Percentiles rank a stretch among this genome's conserved stretches.
phyloP scores from a whole-genome alignment of 2,329 filamentous ascomycete genomes.

The Sporothrix curviconia region DNA sequence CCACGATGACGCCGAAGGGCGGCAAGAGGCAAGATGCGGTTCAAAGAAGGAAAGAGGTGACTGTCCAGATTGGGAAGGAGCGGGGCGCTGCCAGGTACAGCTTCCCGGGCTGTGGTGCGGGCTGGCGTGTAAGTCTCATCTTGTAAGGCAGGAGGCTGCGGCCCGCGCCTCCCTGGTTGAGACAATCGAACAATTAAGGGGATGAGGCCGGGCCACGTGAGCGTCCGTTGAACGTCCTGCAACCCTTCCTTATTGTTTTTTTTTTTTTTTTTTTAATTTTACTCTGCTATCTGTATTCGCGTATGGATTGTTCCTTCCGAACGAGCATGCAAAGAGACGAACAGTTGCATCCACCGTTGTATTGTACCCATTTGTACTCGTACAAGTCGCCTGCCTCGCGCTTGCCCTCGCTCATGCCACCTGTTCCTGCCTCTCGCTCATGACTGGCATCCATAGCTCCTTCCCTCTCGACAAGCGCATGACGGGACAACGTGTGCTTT shows the following conservation, averaged over 20 bases:
- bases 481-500: no score
- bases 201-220: background rate
- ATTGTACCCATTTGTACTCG: no score
- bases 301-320: no score
- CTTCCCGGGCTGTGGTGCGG: constrained; percentile 9
- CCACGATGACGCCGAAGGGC: no score
- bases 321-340: background rate
- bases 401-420: background rate
- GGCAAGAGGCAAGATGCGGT: no score
- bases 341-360: background rate
- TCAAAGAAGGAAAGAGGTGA: background rate
- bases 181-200: background rate
- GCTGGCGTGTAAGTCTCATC: constrained; percentile 9
- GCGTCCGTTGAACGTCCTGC: background rate
- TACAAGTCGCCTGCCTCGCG: background rate
- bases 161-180: constrained; percentile 7
- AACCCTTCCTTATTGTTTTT: no score
- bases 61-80: background rate
- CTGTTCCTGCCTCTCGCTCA: background rate
- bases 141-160: constrained; percentile 8
- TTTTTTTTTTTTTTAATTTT: no score
- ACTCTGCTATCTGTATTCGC: no score
- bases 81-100: background rate
- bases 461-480: no score
- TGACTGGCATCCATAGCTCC: background rate